These are phyloP conservation scores for Chaetoscypha palmicola DNA, from an alignment of 2,329 filamentous ascomycete species.

Conservation along the genomic window DNA sequence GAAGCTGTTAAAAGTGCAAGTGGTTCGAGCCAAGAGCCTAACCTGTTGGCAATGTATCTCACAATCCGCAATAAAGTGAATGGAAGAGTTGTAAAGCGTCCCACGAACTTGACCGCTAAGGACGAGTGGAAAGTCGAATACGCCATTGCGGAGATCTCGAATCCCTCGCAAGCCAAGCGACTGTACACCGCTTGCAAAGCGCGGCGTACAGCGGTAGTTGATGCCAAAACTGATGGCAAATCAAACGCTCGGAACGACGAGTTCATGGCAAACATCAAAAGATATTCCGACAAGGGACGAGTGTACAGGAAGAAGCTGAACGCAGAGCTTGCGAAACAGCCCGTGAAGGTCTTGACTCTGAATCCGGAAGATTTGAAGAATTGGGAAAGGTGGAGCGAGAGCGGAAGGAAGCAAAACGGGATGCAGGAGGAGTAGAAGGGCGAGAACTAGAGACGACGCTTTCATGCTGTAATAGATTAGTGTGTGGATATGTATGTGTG, in stretches of 20 bases:
- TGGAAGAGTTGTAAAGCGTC: conserved; percentile 54
- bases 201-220: conserved; percentile 42
- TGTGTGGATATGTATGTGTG: background rate
- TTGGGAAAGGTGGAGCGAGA: conserved; percentile 3
- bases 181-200: conserved; percentile 51
- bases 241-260: conserved; percentile 21
- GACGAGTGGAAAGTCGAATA: conserved; percentile 74
- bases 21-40: background rate
- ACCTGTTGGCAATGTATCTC: conserved; percentile 49
- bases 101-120: conserved; percentile 37
- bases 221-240: conserved; percentile 31
- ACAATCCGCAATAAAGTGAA: conserved; percentile 68
- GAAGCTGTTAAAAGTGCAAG: background rate
- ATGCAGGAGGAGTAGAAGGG: background rate
- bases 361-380: background rate
- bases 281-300: conserved; percentile 49
- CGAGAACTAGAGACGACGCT: background rate
- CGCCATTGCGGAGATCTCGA: conserved; percentile 56
- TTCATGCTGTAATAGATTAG: background rate
- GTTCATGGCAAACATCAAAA: conserved; percentile 32
- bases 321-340: conserved; percentile 40
- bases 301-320: conserved; percentile 50
- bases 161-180: conserved; percentile 34
- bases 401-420: too few species aligned
- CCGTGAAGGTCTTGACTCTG: conserved; percentile 16